Conservation (phyloP, 306 rosid species). For the Heteromeles arbutifolia region DNA sequence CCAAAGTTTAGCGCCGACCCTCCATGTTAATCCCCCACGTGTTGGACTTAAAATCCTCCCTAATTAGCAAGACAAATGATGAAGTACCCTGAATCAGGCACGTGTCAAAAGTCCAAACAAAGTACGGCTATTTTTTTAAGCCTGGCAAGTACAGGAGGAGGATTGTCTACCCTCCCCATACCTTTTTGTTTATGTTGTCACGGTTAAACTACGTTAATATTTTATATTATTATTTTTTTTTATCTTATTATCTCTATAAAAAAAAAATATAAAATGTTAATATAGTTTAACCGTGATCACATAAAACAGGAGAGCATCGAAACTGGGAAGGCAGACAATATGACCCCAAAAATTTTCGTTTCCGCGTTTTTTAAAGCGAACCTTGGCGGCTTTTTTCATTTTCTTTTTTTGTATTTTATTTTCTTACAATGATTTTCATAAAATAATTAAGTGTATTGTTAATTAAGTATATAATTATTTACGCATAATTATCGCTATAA, state of each 20-base stretch:
- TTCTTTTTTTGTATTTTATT: neutral
- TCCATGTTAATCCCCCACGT: slow-evolving; percentile 8
- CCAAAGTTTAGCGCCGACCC: neutral
- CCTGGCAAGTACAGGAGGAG: slow-evolving; percentile 3
- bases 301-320: no score
- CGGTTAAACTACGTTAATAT: no score
- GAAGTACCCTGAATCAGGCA: neutral
- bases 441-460: neutral
- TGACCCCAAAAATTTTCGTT: neutral
- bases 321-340: no score
- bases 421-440: neutral
- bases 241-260: no score
- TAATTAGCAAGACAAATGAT: slow-evolving; percentile 31
- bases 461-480: slow-evolving; percentile 12
- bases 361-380: neutral
- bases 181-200: no score
- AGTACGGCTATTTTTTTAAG: neutral
- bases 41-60: neutral
- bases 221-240: no score
- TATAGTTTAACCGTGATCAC: no score
- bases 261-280: no score
- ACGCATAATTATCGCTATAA: slow-evolving; percentile 25
- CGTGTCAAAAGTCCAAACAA: neutral
- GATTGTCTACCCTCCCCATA: no score
- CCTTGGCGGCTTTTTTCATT: slow-evolving; percentile 39